Base-by-base conservation (phyloP, 768 basidiomycete genomes). In the Russula ochroleuca region DNA sequence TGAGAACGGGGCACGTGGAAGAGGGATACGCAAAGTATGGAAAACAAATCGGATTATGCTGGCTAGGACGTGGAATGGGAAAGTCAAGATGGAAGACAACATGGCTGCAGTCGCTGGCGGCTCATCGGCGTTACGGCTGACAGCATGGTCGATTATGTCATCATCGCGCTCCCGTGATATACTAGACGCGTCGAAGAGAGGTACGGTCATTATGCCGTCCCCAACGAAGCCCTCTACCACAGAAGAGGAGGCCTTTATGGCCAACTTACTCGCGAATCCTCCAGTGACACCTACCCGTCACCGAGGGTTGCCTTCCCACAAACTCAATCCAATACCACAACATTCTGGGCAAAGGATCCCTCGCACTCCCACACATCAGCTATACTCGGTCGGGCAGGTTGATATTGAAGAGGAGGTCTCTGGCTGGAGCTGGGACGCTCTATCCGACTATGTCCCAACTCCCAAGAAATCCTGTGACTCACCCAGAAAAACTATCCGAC, bases 31-130 rank as follows among this genome's bases (percentile, higher is more conserved):
- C 14, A 93, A 78, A 21, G 88, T 69, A 40, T 81, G 78, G 64
- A 90, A 83, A 43, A 92, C 69, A 72, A 87, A 86, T 43, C 85
- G 83, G 51, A 88, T 71, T n/a, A 89, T 70, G 28, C 76, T 78
- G 19, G 83, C 79, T 50, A 90, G 72, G 55, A 89, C 72, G 61
- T 83, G 79, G 54, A 90, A 72, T 0, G 90, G 87, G 45, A 85
- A 75, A 10, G 83, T 76, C 58, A 90, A 69, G 21, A 89, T 69
- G 9, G 82, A 66, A 38, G 61, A 59, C 58, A 67, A 41, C 47
- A 67, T 62, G 19, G 45, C 21, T 37, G 21, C 31, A 11, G 35
- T 1, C 8, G 21, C 5, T 19, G n/a, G 48, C 31, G 28, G 7
- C 45, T 3, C 8, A 31, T 1, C 8, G 14, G 35, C 25, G 47